phyloP scores from a whole-genome alignment of 2,329 filamentous ascomycete genomes.

The Ophiosphaerella narmari region DNA sequence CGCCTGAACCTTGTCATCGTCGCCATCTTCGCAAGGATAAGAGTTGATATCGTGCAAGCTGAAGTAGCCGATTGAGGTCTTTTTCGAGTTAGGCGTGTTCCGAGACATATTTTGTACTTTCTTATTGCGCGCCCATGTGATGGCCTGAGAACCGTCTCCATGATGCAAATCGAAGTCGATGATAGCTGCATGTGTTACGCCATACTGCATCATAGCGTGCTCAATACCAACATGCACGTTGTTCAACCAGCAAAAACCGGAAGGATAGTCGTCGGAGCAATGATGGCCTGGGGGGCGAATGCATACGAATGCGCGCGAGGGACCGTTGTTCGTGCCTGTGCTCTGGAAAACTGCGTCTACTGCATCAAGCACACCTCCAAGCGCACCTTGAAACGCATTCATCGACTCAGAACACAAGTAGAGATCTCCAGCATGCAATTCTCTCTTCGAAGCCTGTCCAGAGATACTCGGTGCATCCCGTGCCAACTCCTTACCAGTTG shows the following conservation, averaged over 20 bases:
- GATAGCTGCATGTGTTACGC: constrained; percentile 86
- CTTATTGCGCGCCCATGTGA: constrained; percentile 87
- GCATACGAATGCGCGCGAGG: constrained; percentile 83
- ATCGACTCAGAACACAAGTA: constrained; percentile 88
- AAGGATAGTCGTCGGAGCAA: constrained; percentile 85
- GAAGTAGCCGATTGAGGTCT: constrained; percentile 90
- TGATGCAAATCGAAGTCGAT: constrained; percentile 51
- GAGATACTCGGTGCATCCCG: constrained; percentile 49
- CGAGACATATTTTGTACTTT: constrained; percentile 67
- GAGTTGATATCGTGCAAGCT: constrained; percentile 98
- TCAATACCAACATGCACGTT: constrained; percentile 97
- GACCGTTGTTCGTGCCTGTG: constrained; percentile 52
- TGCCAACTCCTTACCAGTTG: constrained; percentile 76
- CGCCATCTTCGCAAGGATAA: constrained; percentile 93
- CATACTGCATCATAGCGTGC: constrained; percentile 81
- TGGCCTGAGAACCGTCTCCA: constrained; percentile 79
- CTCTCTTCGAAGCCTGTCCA: constrained; percentile 61
- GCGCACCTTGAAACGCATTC: constrained; percentile 83
- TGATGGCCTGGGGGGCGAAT: constrained; percentile 94
- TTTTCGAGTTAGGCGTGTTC: constrained; percentile 77
- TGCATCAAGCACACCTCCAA: constrained; percentile 92
- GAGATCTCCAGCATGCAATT: constrained; percentile 85
- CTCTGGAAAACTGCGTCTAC: constrained; percentile 80
- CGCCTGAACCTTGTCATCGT: constrained; percentile 89
- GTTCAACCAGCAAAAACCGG: constrained; percentile 98